Conservation (phyloP, 1,284 basidiomycete species). For the Schizophyllum amplum region DNA sequence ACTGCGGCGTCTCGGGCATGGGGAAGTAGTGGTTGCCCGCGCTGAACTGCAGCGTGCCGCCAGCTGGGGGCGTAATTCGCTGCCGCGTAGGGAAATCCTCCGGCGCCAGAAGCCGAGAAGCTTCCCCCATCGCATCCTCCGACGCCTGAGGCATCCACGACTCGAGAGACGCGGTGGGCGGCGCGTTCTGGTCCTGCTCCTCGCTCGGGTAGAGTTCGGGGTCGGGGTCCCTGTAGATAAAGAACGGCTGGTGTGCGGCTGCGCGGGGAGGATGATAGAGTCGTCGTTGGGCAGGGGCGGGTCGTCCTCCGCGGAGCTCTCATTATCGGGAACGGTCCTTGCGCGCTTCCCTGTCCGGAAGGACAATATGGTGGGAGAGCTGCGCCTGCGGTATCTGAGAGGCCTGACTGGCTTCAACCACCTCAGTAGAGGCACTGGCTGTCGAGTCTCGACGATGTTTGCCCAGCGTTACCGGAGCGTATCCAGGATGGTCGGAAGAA, state of each 20-base stretch:
- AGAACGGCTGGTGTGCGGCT: constrained; percentile 39
- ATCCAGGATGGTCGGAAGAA: constrained; percentile 25
- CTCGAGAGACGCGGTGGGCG: neutral
- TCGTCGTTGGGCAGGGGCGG: constrained; percentile 14
- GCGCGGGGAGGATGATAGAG: constrained; percentile 28
- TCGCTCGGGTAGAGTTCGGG: neutral
- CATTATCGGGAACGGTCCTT: constrained; percentile 3
- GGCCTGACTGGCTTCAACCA: constrained; percentile 32
- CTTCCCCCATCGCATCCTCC: neutral
- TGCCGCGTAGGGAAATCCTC: constrained; percentile 22
- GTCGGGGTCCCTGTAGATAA: constrained; percentile 35
- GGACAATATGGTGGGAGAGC: constrained; percentile 25
- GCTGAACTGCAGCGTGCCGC: constrained; percentile 17
- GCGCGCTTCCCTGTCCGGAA: constrained; percentile 47
- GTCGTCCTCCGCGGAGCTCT: constrained; percentile 11
- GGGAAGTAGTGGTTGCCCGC: constrained; percentile 31
- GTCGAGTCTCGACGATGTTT: constrained; percentile 51
- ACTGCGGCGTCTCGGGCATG: constrained; percentile 55
- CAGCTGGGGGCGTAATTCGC: constrained; percentile 15
- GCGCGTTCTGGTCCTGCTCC: neutral
- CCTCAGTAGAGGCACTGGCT: constrained; percentile 31
- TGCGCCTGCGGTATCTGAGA: constrained; percentile 27
- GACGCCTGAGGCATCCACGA: neutral
- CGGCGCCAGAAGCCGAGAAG: neutral
- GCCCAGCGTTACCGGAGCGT: constrained; percentile 40